Percentiles rank a stretch among this genome's conserved stretches.
These are phyloP conservation scores for Yamadazyma taylorii DNA, from an alignment of 1,139 yeast genomes.

Conservation along the genomic window DNA sequence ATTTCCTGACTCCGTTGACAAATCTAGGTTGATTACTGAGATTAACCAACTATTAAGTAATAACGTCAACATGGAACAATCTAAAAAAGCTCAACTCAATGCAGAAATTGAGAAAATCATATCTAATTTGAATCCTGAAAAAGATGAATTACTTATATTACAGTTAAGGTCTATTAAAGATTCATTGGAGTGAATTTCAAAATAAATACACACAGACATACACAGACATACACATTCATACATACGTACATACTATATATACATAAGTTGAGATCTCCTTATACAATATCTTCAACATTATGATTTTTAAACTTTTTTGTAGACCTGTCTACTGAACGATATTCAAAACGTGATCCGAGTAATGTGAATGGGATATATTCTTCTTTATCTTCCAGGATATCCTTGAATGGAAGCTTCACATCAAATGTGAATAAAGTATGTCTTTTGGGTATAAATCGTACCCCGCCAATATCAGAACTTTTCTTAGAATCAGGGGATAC, in stretches of 20 bases:
- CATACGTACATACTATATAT: too few species aligned
- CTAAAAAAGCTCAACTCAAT: slow-evolving; percentile 9
- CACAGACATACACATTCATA: too few species aligned
- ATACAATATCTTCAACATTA: slow-evolving; percentile 57
- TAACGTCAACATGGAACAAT: slow-evolving; percentile 3
- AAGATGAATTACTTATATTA: slow-evolving; percentile 25
- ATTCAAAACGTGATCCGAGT: slow-evolving; percentile 76
- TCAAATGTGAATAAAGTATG: slow-evolving; percentile 61
- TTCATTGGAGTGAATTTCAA: not conserved
- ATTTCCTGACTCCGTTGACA: slow-evolving; percentile 18
- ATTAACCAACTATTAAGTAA: slow-evolving; percentile 17
- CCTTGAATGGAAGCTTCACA: slow-evolving; percentile 33
- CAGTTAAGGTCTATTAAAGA: slow-evolving; percentile 25
- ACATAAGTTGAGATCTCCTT: too few species aligned
- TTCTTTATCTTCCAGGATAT: slow-evolving; percentile 18
- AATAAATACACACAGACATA: not conserved
- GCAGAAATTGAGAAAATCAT: slow-evolving; percentile 18
- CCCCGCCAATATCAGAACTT: slow-evolving; percentile 47
- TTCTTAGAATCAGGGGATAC: slow-evolving; percentile 41
- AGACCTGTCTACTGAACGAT: slow-evolving; percentile 78
- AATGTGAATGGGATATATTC: slow-evolving; percentile 58
- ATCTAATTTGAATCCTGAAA: slow-evolving; percentile 16
- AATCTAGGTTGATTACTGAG: slow-evolving; percentile 18
- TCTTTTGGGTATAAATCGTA: slow-evolving; percentile 58
- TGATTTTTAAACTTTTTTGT: slow-evolving; percentile 85